Base-by-base conservation (phyloP, 2,329 filamentous ascomycete species). In the Fusarium fujikuroi region DNA sequence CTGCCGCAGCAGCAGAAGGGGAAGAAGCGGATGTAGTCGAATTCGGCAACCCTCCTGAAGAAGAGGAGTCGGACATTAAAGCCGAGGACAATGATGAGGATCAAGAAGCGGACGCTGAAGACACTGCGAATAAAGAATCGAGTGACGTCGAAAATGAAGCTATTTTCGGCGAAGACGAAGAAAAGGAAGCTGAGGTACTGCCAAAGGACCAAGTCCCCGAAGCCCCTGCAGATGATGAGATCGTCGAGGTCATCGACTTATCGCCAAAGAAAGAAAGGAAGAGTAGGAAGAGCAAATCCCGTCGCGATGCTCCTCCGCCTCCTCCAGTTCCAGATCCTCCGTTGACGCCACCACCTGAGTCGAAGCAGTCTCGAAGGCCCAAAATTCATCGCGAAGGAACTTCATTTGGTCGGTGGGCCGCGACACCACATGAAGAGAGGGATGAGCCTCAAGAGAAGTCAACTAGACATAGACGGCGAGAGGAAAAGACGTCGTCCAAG, bases 361-460 rank as follows among this genome's bases (percentile, higher is more conserved):
- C 87, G 18, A 90, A 86, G 68, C 89, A 88, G 9, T 86, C 86
- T 7, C 93, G 90, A 82, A 97, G 92, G 19, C 85, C 92, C 34
- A 94, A 92, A 78, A 89, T 95, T 72, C 93, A 90, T 75, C 92
- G 93, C 65, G 91, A 92, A 66, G 87, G 87, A 40, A 86, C 89
- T 18, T 90, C 92, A 36, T 96, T 94, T 94, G 92, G 91, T 40
- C 90, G 91, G 80, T 95, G 92, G 92, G 89, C 88, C 23, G 87
- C 90, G 21, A 84, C 87, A 7, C 80, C 84, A 23, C 79, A 75
- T 43, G 81, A 81, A 59, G 81, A 83, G 62, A 79, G 79, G 58
- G 90, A 89, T 75, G 87, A 85, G 70, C 90, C 91, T 1, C 92
- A 94, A 54, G 64, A 75, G 62, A 90, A 90, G 75, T 86, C 78